Conservation (phyloP, 176 grass and related monocot genomes). For the Aegilops longissima region DNA sequence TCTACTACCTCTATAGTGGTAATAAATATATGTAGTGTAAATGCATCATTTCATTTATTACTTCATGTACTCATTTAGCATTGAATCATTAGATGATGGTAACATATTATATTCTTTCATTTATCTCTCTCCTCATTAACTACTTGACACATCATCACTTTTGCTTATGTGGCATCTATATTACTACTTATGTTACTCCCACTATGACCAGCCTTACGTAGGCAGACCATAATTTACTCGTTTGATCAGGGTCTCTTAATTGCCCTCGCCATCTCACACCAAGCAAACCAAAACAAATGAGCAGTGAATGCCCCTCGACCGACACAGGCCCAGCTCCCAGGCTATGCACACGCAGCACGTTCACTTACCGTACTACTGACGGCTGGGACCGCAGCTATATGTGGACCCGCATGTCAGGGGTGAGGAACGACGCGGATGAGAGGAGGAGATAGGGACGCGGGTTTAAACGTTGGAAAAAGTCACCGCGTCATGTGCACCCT, state of each 20-base stretch:
- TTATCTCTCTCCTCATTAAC: too few species aligned
- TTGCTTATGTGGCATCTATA: too few species aligned
- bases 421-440: background rate
- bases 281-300: background rate
- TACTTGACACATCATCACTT: too few species aligned
- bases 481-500: constrained; percentile 40
- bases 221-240: background rate
- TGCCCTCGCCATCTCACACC: background rate
- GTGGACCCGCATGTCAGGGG: background rate
- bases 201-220: too few species aligned
- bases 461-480: constrained; percentile 42
- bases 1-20: too few species aligned
- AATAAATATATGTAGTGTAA: too few species aligned
- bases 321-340: constrained; percentile 32
- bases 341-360: background rate
- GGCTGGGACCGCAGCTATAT: background rate
- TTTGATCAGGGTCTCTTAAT: background rate
- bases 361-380: background rate
- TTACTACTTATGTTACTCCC: too few species aligned
- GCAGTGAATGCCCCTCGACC: constrained; percentile 18
- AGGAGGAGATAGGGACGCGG: background rate
- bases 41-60: too few species aligned
- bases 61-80: too few species aligned
- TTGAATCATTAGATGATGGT: too few species aligned
- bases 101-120: too few species aligned